phyloP scores from a whole-genome alignment of 345 rosid genomes.

The Hibiscus mutabilis region DNA sequence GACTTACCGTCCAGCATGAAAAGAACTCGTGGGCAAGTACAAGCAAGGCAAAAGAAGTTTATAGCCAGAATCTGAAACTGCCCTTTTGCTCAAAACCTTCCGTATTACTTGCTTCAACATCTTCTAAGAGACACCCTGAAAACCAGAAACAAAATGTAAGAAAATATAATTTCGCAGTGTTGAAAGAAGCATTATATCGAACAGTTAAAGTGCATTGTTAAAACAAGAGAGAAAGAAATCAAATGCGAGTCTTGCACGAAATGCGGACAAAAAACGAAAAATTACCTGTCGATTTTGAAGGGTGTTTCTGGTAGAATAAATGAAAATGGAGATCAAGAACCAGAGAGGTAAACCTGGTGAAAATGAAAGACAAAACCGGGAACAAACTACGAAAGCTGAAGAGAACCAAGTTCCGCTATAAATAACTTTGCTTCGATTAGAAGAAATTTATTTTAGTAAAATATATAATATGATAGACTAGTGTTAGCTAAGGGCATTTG shows the following conservation, averaged over 20 bases:
- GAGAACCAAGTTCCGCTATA: background rate
- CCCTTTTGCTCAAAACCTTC: constrained; percentile 24
- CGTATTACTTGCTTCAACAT: constrained; percentile 47
- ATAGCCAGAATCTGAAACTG: constrained; percentile 22
- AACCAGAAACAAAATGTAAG: background rate
- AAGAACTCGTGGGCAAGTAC: constrained; percentile 20
- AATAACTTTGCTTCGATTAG: background rate
- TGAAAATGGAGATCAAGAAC: background rate
- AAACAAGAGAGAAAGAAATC: too few relatives aligned
- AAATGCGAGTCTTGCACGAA: background rate
- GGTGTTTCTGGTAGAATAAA: background rate
- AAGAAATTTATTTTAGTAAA: background rate
- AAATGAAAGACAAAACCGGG: background rate
- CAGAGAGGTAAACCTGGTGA: constrained; percentile 5
- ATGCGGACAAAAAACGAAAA: background rate
- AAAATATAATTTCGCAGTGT: background rate
- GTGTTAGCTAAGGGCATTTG: constrained; percentile 38
- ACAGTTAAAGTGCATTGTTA: constrained; percentile 8
- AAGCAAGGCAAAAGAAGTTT: constrained; percentile 33
- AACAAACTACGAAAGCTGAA: background rate
- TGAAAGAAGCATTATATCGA: constrained; percentile 18
- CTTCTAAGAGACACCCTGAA: constrained; percentile 2
- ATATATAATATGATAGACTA: too few relatives aligned
- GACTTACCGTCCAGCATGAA: constrained; percentile 42
- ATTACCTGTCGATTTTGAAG: background rate